These are phyloP conservation scores for Trifolium subterraneum DNA, from an alignment of 306 rosid species.

Conservation along the genomic window DNA sequence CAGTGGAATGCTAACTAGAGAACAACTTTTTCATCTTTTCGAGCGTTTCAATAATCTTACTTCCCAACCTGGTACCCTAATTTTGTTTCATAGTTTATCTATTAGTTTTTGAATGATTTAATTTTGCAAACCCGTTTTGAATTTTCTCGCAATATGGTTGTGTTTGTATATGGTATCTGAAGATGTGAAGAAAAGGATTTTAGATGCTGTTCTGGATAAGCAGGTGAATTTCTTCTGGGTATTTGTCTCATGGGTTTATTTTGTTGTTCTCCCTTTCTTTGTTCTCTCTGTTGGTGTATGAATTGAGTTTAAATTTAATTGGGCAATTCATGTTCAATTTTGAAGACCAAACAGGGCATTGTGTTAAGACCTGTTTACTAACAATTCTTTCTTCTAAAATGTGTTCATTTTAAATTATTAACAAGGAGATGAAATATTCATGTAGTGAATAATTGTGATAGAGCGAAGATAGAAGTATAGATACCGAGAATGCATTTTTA, in stretches of 20 bases:
- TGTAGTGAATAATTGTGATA: too few relatives aligned
- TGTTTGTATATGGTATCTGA: slow-evolving; percentile 3
- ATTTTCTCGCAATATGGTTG: not conserved
- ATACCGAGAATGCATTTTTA: too few relatives aligned
- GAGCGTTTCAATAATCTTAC: slow-evolving; percentile 65
- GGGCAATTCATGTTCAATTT: not conserved
- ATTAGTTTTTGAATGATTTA: not conserved
- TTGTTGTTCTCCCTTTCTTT: not conserved
- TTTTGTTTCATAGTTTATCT: not conserved
- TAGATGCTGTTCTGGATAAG: slow-evolving; percentile 68
- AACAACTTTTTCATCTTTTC: slow-evolving; percentile 73
- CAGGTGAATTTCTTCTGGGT: slow-evolving; percentile 55
- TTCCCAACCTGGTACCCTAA: slow-evolving; percentile 66
- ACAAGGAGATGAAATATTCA: too few relatives aligned
- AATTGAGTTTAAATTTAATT: slow-evolving; percentile 3
- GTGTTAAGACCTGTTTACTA: not conserved
- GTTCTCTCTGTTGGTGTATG: not conserved
- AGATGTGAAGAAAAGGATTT: slow-evolving; percentile 81
- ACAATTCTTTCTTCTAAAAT: too few relatives aligned
- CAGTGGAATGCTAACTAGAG: slow-evolving; percentile 56
- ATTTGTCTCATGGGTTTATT: not conserved
- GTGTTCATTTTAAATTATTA: too few relatives aligned
- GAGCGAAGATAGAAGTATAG: too few relatives aligned
- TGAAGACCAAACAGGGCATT: not conserved
- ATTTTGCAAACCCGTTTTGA: not conserved